A percentile compares a stretch with the other conserved stretches of the same genome.
Conservation (phyloP, 1,284 basidiomycete species). For the Wolfiporia cocos region DNA sequence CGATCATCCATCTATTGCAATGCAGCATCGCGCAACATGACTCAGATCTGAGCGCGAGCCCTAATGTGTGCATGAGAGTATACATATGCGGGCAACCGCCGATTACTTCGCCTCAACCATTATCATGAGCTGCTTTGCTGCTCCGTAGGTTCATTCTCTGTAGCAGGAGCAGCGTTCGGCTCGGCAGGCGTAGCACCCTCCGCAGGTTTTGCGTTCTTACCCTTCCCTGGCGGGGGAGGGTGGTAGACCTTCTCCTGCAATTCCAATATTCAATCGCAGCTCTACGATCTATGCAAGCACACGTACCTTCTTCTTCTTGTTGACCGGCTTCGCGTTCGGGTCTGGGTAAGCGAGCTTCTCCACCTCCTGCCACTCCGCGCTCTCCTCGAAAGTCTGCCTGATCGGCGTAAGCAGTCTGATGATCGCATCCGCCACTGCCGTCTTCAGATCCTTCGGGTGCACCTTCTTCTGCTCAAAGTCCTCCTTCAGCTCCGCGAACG, state of each 20-base stretch:
- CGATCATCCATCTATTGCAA: too few relatives aligned
- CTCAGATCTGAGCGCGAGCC: too few relatives aligned
- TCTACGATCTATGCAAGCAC: background rate
- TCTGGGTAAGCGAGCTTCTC: constrained; percentile 85
- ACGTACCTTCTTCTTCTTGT: constrained; percentile 57
- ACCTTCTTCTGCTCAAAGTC: constrained; percentile 76
- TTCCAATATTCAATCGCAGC: background rate
- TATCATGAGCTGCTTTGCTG: too few relatives aligned
- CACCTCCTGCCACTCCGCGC: constrained; percentile 78
- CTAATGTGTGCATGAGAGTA: too few relatives aligned
- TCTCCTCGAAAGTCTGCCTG: constrained; percentile 67
- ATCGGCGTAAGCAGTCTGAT: constrained; percentile 80
- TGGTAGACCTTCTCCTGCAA: constrained; percentile 71
- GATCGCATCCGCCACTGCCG: constrained; percentile 75
- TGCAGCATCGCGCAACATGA: too few relatives aligned
- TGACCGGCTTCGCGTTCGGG: constrained; percentile 55
- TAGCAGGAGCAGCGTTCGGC: background rate
- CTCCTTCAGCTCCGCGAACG: constrained; percentile 64
- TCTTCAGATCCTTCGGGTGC: constrained; percentile 91
- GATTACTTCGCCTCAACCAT: too few relatives aligned
- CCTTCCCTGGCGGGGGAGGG: constrained; percentile 73
- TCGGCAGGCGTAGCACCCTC: constrained; percentile 8
- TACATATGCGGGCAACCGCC: too few relatives aligned
- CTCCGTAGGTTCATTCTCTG: background rate
- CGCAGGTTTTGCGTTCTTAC: constrained; percentile 41